phyloP scores from a whole-genome alignment of 768 basidiomycete genomes.

The Agrocybe praecox region DNA sequence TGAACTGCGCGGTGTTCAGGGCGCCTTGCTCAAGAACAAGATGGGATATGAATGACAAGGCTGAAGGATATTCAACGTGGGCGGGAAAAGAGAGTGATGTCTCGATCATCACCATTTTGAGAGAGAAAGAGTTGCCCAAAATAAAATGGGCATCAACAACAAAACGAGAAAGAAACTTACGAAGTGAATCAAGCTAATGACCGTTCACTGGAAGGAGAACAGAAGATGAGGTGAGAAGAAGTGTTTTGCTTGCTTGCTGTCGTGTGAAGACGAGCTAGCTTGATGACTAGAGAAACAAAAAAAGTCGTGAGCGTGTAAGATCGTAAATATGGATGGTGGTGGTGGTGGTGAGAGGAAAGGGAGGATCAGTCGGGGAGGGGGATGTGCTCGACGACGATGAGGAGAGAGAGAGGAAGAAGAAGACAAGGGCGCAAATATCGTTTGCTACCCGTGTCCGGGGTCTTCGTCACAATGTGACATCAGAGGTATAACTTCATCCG shows the following conservation, averaged over 20 bases:
- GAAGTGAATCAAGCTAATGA: slow-evolving; percentile 14
- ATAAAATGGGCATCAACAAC: neutral
- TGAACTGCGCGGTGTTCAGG: slow-evolving; percentile 19
- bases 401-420: slow-evolving; percentile 25
- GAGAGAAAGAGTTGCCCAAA: slow-evolving; percentile 4
- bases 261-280: slow-evolving; percentile 18
- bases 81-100: slow-evolving; percentile 5
- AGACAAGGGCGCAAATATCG: slow-evolving; percentile 28
- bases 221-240: slow-evolving; percentile 16
- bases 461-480: slow-evolving; percentile 10
- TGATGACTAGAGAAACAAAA: slow-evolving; percentile 24
- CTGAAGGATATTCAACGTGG: slow-evolving; percentile 2
- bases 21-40: neutral
- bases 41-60: slow-evolving; percentile 3
- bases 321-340: slow-evolving; percentile 40
- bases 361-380: slow-evolving; percentile 33
- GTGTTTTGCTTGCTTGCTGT: slow-evolving; percentile 1
- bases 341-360: slow-evolving; percentile 23
- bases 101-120: slow-evolving; percentile 19
- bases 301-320: slow-evolving; percentile 46
- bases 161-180: slow-evolving; percentile 11
- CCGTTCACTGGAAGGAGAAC: slow-evolving; percentile 16
- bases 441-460: slow-evolving; percentile 23
- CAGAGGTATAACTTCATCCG: slow-evolving; percentile 8
- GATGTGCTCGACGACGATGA: slow-evolving; percentile 44